Evolutionary conservation across 2,329 filamentous ascomycete genomes (phyloP).

Genomic region (Thelonectria rubi): DNA sequence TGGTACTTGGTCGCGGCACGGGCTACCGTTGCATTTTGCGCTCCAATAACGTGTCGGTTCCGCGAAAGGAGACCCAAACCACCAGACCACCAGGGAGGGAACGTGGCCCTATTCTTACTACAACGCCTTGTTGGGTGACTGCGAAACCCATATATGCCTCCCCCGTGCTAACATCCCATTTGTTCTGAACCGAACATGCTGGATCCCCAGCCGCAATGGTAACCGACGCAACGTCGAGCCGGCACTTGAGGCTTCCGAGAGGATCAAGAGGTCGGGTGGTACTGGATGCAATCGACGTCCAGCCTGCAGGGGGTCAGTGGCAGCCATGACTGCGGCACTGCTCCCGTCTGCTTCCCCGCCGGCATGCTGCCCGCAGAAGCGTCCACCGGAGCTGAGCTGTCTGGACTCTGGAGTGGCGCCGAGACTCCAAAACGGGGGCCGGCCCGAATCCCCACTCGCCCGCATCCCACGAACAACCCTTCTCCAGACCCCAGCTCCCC

Average conservation of each 20-base stretch:
- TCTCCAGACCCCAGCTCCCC: constrained; percentile 4
- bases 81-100: background rate
- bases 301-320: constrained; percentile 5
- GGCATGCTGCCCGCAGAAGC: constrained; percentile 32
- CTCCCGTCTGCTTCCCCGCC: background rate
- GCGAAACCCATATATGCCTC: background rate
- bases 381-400: constrained; percentile 36
- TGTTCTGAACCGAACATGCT: background rate
- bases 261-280: background rate
- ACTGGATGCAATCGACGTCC: background rate
- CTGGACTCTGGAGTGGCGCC: constrained; percentile 41
- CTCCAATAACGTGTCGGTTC: constrained; percentile 19
- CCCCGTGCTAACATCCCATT: background rate
- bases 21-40: constrained; percentile 18
- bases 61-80: background rate
- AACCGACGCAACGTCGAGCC: constrained; percentile 16
- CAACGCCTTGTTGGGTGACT: background rate
- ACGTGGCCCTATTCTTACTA: background rate
- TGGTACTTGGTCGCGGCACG: constrained; percentile 1
- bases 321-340: constrained; percentile 8
- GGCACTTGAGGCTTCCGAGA: constrained; percentile 5
- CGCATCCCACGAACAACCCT: constrained; percentile 20
- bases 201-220: constrained; percentile 5
- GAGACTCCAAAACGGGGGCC: constrained; percentile 34
- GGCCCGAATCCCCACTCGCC: constrained; percentile 43